Percentiles rank a stretch among this genome's conserved stretches.
These are phyloP conservation scores for Cyberlindnera misumaiensis DNA, from an alignment of 805 yeast genomes.

Conservation along the genomic window DNA sequence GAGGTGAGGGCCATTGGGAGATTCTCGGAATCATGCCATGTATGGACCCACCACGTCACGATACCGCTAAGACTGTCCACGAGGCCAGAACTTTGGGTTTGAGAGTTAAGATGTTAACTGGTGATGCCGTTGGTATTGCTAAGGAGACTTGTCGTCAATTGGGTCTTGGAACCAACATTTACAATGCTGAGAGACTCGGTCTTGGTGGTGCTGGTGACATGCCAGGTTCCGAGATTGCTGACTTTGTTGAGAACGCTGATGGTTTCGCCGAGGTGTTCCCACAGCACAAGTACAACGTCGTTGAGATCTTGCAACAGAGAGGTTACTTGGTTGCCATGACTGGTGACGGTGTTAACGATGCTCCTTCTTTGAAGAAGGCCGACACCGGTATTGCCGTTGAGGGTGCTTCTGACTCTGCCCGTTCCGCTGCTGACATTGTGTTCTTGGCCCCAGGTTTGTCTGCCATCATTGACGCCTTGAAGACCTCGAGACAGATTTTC, in stretches of 20 bases:
- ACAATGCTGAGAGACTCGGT: slow-evolving; percentile 95
- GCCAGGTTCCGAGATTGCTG: slow-evolving; percentile 97
- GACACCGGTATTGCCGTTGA: slow-evolving; percentile 97
- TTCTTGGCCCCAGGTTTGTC: slow-evolving; percentile 93
- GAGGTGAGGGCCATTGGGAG: slow-evolving; percentile 98
- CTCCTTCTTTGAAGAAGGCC: slow-evolving; percentile 95
- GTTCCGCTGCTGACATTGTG: slow-evolving; percentile 95
- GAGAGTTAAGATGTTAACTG: slow-evolving; percentile 96
- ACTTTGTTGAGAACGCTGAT: slow-evolving; percentile 94
- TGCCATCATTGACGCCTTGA: slow-evolving; percentile 89
- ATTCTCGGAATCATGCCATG: slow-evolving; percentile 97
- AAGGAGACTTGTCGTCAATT: slow-evolving; percentile 97
- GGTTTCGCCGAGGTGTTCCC: slow-evolving; percentile 99
- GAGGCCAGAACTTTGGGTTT: slow-evolving; percentile 91
- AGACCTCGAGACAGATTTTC: slow-evolving; percentile 95
- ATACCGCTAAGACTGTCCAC: slow-evolving; percentile 88
- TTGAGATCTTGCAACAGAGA: slow-evolving; percentile 90
- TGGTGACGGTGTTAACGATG: slow-evolving; percentile 99
- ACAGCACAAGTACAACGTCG: slow-evolving; percentile 94
- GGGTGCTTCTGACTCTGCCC: slow-evolving; percentile 96
- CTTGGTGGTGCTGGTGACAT: slow-evolving; percentile 88
- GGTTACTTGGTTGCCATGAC: slow-evolving; percentile 98
- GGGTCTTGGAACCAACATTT: slow-evolving; percentile 93
- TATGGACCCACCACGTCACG: slow-evolving; percentile 99
- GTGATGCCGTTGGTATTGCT: slow-evolving; percentile 99